These are phyloP conservation scores for Oxytropis ochrocephala DNA, from an alignment of 306 rosid species.

Conservation along the genomic window DNA sequence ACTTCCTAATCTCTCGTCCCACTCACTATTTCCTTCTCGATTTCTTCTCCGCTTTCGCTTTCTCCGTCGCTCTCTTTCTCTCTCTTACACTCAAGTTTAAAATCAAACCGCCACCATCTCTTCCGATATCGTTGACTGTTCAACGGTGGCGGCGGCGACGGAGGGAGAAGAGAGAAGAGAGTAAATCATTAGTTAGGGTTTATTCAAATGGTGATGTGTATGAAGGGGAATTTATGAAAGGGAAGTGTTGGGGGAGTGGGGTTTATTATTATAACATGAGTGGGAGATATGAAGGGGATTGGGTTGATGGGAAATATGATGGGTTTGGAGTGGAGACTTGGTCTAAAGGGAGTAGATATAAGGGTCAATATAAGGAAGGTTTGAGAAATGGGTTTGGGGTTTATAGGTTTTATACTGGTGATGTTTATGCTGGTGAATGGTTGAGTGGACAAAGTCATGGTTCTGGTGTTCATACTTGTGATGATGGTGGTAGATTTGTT, in stretches of 20 bases:
- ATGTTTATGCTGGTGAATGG: constrained; percentile 86
- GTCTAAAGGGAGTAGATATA: constrained; percentile 75
- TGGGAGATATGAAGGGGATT: constrained; percentile 89
- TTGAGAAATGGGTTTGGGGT: constrained; percentile 79
- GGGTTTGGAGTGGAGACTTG: constrained; percentile 86
- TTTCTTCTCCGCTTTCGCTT: constrained; percentile 40
- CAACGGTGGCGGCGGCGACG: not conserved
- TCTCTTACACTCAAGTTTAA: constrained; percentile 28
- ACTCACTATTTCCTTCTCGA: constrained; percentile 40
- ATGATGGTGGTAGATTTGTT: constrained; percentile 71
- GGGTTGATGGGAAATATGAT: constrained; percentile 78
- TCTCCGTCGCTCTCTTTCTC: constrained; percentile 46
- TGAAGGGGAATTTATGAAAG: constrained; percentile 65
- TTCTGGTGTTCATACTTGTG: constrained; percentile 71
- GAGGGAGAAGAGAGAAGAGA: not conserved
- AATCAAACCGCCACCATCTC: not conserved
- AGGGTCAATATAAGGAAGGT: constrained; percentile 68
- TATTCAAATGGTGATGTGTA: constrained; percentile 64
- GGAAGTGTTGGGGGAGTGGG: constrained; percentile 72
- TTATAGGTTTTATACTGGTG: constrained; percentile 73
- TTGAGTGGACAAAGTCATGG: constrained; percentile 87
- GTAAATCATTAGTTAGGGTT: constrained; percentile 20
- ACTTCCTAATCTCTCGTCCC: constrained; percentile 40
- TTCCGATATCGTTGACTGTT: not conserved
- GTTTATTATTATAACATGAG: constrained; percentile 70